Evolutionary conservation across 2,329 filamentous ascomycete species (phyloP).

Genomic region (Cytospora chrysosperma): DNA sequence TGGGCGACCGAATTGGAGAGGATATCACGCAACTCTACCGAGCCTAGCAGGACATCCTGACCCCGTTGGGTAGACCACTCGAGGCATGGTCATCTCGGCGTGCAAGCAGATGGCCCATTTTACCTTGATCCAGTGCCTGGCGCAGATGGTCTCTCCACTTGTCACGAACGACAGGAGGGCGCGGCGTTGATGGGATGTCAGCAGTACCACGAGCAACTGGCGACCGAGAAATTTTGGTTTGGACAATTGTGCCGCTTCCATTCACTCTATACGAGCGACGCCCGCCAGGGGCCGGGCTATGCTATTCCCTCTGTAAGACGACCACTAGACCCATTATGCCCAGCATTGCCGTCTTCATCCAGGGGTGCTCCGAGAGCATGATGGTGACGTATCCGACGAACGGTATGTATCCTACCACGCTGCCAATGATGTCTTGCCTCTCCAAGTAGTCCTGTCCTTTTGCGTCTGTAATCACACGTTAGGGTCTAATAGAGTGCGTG

Average conservation of each 20-base stretch:
- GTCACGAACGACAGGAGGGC: background rate
- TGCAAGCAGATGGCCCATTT: no score
- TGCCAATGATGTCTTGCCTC: conserved; percentile 88
- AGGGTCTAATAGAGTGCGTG: background rate
- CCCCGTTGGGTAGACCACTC: no score
- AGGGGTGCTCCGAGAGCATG: conserved; percentile 89
- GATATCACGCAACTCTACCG: no score
- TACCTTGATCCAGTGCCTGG: no score
- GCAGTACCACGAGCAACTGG: background rate
- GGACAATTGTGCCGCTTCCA: background rate
- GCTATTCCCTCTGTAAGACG: conserved; percentile 81
- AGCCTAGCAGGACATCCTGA: no score
- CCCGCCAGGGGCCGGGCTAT: background rate
- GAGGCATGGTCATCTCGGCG: no score
- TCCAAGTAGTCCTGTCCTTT: conserved; percentile 82
- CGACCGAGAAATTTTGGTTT: background rate
- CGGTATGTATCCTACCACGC: conserved; percentile 86
- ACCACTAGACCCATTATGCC: conserved; percentile 94
- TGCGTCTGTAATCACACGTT: conserved; percentile 52
- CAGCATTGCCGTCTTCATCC: conserved; percentile 93
- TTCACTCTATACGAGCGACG: background rate
- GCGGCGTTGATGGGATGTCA: background rate
- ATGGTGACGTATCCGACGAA: conserved; percentile 98
- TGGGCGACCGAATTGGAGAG: no score
- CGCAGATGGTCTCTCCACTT: no score